A percentile compares a stretch with the other conserved stretches of the same genome.
Conservation (phyloP, 257 asterid genomes). For the Apocynum venetum region DNA sequence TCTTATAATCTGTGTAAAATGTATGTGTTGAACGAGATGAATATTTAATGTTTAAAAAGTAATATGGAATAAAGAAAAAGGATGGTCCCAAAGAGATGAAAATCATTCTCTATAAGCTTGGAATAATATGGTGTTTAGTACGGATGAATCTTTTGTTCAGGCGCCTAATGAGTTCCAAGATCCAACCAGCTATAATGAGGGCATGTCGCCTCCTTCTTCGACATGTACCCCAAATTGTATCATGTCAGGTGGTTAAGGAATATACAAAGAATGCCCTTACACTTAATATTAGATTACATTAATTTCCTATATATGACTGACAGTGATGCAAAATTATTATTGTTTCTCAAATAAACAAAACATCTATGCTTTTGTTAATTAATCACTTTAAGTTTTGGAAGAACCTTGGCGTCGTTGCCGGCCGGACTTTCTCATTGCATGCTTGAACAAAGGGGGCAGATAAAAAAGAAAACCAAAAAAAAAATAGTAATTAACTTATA, state of each 20-base stretch:
- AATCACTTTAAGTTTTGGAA: neutral
- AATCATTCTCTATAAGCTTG: neutral
- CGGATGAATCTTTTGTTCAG: constrained; percentile 16
- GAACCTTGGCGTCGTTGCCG: neutral
- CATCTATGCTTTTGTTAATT: neutral
- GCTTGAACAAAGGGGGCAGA: constrained; percentile 7
- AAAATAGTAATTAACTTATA: neutral
- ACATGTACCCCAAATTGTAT: constrained; percentile 66
- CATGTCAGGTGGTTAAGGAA: constrained; percentile 28
- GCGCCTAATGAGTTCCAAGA: constrained; percentile 29
- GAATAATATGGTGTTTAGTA: neutral
- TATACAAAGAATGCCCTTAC: neutral
- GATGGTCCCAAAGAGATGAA: constrained; percentile 6
- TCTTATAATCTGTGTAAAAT: too few relatives aligned
- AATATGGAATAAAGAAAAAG: constrained; percentile 9
- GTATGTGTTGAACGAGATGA: too few relatives aligned
- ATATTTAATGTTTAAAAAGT: too few relatives aligned
- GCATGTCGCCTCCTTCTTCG: constrained; percentile 59
- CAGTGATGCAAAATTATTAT: neutral
- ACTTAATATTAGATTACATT: too few relatives aligned
- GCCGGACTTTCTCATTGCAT: constrained; percentile 13
- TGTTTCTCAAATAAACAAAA: neutral
- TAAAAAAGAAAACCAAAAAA: neutral
- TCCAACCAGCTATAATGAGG: constrained; percentile 37
- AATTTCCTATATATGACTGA: too few relatives aligned